Evolutionary conservation across 768 basidiomycete species (phyloP), one percentile per base, ranked within the genome.

Genomic region (Tremella mesenterica): DNA sequence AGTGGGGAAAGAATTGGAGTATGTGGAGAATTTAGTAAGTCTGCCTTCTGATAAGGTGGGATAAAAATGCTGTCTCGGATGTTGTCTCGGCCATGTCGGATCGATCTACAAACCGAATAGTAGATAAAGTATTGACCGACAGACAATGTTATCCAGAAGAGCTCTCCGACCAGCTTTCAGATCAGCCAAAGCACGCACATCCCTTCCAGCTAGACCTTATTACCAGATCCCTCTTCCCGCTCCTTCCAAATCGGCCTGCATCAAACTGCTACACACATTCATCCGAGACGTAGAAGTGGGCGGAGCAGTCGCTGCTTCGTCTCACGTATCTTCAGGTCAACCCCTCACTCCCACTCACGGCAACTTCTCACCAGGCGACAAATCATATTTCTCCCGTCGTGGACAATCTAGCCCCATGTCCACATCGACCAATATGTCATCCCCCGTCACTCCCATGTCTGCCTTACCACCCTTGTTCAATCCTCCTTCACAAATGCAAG

Each of bases 111-210:
- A 25, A 45, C 13, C 12, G n/a, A n/a, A n/a, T n/a, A n/a, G n/a
- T n/a, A n/a, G 5, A 30, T 26, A 12, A 5, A 16, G 16, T 43
- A 21, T 33, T 31, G 30, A n/a, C 43, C 20, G 26, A 10, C 46
- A 64, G 59, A 52, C 54, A 3, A 43, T 61, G 1, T n/a, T 54
- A 8, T 46, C 28, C 28, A 57, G 65, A 10, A 59, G 61, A 5
- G 61, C 69, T 39, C 44, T 70, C 12, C 45, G 64, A 43, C 65
- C 71, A 4, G 71, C 69, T 1, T 64, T 69, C 44, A 61, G 67
- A 10, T 65, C 69, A 6, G 67, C 68, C 16, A 69, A 68, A 60
- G 55, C 53, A n/a, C 27, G 70, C 41, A 63, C 68, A 5, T 53
- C 52, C 43, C 41, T 73, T 2, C 63, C 69, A 3, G 29, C 31